Percentiles rank a stretch among this genome's conserved stretches.
phyloP scores from a whole-genome alignment of 106 monocot species.

The Dioscorea zingiberensis region DNA sequence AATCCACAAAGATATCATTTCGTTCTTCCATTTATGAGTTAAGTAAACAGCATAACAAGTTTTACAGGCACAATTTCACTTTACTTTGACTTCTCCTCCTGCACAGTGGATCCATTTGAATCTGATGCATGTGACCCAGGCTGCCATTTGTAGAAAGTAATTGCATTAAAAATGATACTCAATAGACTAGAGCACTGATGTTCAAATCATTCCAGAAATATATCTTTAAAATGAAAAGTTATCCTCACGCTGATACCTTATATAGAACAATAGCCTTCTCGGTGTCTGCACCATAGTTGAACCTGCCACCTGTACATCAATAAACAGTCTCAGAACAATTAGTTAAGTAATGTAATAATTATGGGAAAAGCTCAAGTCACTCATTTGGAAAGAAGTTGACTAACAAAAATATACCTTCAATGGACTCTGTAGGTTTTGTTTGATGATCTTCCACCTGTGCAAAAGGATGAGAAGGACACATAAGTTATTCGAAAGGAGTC shows the following conservation, averaged over 20 bases:
- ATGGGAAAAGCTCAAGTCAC: too few relatives aligned
- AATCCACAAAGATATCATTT: too few relatives aligned
- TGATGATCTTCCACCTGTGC: neutral
- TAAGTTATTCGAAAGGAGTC: too few relatives aligned
- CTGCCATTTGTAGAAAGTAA: constrained; percentile 41
- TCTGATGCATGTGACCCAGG: constrained; percentile 45
- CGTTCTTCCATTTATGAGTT: too few relatives aligned
- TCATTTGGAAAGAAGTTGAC: too few relatives aligned
- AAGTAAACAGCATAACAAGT: too few relatives aligned
- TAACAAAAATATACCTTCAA: neutral
- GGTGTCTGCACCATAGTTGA: neutral
- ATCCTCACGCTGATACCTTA: neutral
- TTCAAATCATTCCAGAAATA: neutral
- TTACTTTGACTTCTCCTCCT: constrained; percentile 91
- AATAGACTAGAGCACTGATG: too few relatives aligned
- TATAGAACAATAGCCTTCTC: constrained; percentile 7
- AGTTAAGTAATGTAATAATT: too few relatives aligned
- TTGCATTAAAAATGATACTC: neutral
- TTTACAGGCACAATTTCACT: too few relatives aligned
- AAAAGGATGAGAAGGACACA: too few relatives aligned
- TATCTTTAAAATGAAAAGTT: neutral
- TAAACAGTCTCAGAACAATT: too few relatives aligned
- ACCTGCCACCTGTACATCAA: neutral
- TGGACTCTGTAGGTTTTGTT: neutral
- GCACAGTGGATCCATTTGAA: constrained; percentile 45